A percentile compares a stretch with the other conserved stretches of the same genome.
phyloP scores from a whole-genome alignment of 2,329 filamentous ascomycete species.

The Ophiocordyceps unilateralis region DNA sequence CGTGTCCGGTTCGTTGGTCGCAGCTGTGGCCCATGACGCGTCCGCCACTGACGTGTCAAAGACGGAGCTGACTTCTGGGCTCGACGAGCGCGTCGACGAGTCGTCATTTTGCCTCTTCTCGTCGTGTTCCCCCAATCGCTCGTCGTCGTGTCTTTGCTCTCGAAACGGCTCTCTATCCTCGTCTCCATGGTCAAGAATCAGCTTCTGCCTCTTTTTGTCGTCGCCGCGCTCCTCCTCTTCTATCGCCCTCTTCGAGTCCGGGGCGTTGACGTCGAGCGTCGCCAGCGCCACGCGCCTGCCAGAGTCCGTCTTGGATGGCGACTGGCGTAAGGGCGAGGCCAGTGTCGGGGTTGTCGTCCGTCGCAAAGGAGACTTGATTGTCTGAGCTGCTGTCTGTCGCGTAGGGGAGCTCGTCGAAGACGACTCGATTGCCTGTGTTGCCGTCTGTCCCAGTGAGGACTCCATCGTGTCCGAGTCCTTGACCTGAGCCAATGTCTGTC shows the following conservation, averaged over 20 bases:
- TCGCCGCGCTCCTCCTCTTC: neutral
- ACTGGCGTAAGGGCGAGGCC: too few species aligned
- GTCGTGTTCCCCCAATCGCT: neutral
- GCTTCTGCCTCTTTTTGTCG: neutral
- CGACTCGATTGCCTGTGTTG: too few species aligned
- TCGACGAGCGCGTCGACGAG: conserved; percentile 8
- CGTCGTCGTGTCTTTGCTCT: neutral
- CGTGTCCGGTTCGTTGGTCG: conserved; percentile 30
- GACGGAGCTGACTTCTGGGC: conserved; percentile 28
- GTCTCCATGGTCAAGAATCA: neutral
- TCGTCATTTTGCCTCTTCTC: neutral
- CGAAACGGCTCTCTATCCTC: neutral
- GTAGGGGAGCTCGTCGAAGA: too few species aligned
- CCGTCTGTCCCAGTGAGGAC: too few species aligned
- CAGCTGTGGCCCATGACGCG: conserved; percentile 26
- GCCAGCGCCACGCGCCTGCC: conserved; percentile 29
- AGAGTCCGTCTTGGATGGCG: too few species aligned
- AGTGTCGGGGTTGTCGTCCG: too few species aligned
- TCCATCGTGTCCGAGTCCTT: too few species aligned
- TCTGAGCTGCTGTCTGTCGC: too few species aligned
- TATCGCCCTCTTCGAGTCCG: conserved; percentile 1
- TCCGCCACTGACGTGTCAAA: conserved; percentile 31
- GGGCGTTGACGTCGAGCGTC: conserved; percentile 27
- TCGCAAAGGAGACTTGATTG: too few species aligned
- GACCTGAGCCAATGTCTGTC: too few species aligned